Evolutionary conservation across 345 rosid species (phyloP), one percentile per base, ranked within the genome.

Genomic region (Turritis glabra): DNA sequence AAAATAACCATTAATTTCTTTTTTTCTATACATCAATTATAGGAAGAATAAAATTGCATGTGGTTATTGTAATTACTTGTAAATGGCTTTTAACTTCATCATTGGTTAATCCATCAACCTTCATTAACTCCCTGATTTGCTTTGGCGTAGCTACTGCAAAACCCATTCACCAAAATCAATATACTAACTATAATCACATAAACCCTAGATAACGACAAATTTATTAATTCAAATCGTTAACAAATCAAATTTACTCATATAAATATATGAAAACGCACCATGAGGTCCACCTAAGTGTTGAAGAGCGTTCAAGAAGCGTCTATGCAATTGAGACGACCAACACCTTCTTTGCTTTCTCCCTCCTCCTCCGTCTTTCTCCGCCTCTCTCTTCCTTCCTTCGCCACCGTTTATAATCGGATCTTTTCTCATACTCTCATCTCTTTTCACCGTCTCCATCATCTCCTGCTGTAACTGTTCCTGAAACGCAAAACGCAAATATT

Each of bases 31-130:
- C 23, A 8, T 25, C 37, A 54, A 54, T 7, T 54, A 40, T 17
- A 58, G 43, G 18, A 58, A 19, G 17, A 33, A 32, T n/a, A 56
- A 55, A 21, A 21, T 33, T 35, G 40, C 7, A 44, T 67, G 27
- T 23, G 69, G 5, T 17, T 18, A 2, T 7, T n/a, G 17, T 6
- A 30, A 6, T 38, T 57, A 93, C 98, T 93, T 94, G 98, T 71
- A 94, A 85, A 88, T 94, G 97, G 82, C 98, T 94, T 80, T 94
- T 94, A 19, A 94, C 97, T 88, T 94, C 97, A 79, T 91, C 98
- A 46, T 94, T 94, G 4, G 95, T 87, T 17, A 94, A 89, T 38
- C 97, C 97, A 67, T 94, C 97, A 68, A 94, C 95, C 75, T 94
- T 91, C 97, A 93, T 93, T 26, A 87, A 76, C 84, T 93, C 98